Evolutionary conservation across 441 rosid genomes (phyloP).

Genomic region (Aquilaria agallochum): DNA sequence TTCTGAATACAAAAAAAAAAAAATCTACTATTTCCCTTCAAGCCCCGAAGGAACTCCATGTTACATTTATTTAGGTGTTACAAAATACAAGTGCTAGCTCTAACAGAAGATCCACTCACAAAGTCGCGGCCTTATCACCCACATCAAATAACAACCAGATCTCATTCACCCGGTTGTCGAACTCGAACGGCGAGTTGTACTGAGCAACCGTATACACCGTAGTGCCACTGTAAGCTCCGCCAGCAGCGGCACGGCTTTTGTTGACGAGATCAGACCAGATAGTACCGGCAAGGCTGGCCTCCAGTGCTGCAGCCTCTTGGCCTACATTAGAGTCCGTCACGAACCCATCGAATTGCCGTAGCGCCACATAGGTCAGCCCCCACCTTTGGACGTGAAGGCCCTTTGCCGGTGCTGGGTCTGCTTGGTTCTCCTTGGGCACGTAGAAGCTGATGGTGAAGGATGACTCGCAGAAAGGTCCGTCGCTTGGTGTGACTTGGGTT

Average conservation of each 20-base stretch:
- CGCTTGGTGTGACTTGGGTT: conserved; percentile 62
- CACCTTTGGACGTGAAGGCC: conserved; percentile 70
- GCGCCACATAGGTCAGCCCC: conserved; percentile 46
- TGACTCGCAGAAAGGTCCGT: conserved; percentile 82
- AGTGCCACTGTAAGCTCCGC: background rate
- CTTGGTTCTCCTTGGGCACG: conserved; percentile 72
- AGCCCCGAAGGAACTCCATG: too few relatives aligned
- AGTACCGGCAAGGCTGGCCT: conserved; percentile 58
- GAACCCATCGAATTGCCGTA: conserved; percentile 77
- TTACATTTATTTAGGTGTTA: too few relatives aligned
- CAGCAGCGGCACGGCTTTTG: conserved; percentile 26
- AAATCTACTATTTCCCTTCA: too few relatives aligned
- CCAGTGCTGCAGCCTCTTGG: conserved; percentile 69
- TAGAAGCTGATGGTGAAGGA: conserved; percentile 77
- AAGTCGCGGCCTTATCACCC: conserved; percentile 12
- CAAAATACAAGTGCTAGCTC: too few relatives aligned
- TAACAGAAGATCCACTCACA: too few relatives aligned
- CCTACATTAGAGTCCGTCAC: conserved; percentile 51
- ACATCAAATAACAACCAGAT: conserved; percentile 59
- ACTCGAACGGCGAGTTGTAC: conserved; percentile 89
- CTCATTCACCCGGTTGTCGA: conserved; percentile 63
- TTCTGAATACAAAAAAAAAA: too few relatives aligned
- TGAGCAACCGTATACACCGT: conserved; percentile 71
- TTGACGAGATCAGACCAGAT: conserved; percentile 57
- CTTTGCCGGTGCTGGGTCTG: conserved; percentile 69